These are phyloP conservation scores for Ochetophila trinervis DNA, from an alignment of 306 rosid genomes.

Conservation along the genomic window DNA sequence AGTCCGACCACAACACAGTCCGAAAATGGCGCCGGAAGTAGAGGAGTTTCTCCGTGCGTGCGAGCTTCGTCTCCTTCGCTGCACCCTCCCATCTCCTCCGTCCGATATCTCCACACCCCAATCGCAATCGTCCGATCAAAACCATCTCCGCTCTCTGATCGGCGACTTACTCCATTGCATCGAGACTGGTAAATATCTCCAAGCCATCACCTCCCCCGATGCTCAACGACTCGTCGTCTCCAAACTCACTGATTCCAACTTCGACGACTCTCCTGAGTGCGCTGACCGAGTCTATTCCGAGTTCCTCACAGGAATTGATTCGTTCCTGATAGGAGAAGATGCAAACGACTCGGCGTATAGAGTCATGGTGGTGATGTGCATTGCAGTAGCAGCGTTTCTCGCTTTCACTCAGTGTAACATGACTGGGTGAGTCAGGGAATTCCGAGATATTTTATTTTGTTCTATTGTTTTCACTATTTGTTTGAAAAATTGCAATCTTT, in stretches of 20 bases:
- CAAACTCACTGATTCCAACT: slow-evolving; percentile 29
- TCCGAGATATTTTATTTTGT: not conserved
- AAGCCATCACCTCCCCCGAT: slow-evolving; percentile 51
- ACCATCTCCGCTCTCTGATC: slow-evolving; percentile 33
- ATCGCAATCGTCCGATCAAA: slow-evolving; percentile 19
- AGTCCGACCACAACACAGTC: slow-evolving; percentile 5
- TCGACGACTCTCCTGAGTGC: slow-evolving; percentile 34
- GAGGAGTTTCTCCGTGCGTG: slow-evolving; percentile 33
- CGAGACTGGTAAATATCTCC: slow-evolving; percentile 54
- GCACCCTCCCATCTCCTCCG: slow-evolving; percentile 44
- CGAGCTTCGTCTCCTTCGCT: slow-evolving; percentile 82
- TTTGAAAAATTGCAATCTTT: slow-evolving; percentile 12
- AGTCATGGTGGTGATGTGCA: slow-evolving; percentile 41
- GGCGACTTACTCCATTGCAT: slow-evolving; percentile 42
- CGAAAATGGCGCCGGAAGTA: slow-evolving; percentile 11
- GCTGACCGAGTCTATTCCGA: slow-evolving; percentile 57
- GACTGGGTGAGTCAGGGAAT: slow-evolving; percentile 54
- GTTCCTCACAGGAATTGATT: slow-evolving; percentile 52
- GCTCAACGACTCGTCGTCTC: slow-evolving; percentile 40
- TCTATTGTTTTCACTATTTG: not conserved
- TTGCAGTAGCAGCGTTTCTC: slow-evolving; percentile 64
- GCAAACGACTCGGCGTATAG: slow-evolving; percentile 41
- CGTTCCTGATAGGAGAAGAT: slow-evolving; percentile 37
- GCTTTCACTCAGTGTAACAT: slow-evolving; percentile 65
- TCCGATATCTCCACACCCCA: slow-evolving; percentile 2